Evolutionary conservation across 1,139 yeast genomes (phyloP).

Genomic region (Taphrina communis): DNA sequence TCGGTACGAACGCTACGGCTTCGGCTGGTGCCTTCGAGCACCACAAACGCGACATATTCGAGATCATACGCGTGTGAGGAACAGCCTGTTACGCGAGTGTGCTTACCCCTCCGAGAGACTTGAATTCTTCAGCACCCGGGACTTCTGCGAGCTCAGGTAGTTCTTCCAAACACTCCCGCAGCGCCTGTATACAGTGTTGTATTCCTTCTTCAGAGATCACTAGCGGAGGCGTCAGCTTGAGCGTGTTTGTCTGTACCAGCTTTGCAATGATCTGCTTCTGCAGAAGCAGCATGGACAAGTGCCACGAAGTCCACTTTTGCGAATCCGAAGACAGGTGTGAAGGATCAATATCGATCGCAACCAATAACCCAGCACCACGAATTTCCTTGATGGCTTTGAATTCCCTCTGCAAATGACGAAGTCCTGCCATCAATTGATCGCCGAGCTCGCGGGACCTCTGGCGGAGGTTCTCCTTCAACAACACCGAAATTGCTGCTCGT

Average conservation of each 20-base stretch:
- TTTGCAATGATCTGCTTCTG: constrained; percentile 88
- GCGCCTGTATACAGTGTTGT: constrained; percentile 76
- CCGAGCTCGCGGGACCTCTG: constrained; percentile 80
- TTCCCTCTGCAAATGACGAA: constrained; percentile 61
- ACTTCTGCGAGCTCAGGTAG: constrained; percentile 58
- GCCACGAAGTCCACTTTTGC: constrained; percentile 95
- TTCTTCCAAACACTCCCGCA: constrained; percentile 64
- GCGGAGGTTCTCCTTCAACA: constrained; percentile 81
- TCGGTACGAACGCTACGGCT: not conserved
- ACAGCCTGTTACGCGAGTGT: constrained; percentile 4
- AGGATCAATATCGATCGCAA: constrained; percentile 90
- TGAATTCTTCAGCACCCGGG: constrained; percentile 14
- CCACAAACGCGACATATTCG: not conserved
- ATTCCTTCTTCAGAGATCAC: constrained; percentile 88
- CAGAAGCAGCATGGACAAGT: constrained; percentile 86
- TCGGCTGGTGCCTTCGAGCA: not conserved
- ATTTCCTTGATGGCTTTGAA: constrained; percentile 77
- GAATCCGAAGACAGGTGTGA: constrained; percentile 58
- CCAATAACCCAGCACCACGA: constrained; percentile 86
- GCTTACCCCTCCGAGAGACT: constrained; percentile 4
- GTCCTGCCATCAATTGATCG: constrained; percentile 66
- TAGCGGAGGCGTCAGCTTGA: constrained; percentile 94
- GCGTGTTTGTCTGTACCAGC: constrained; percentile 95
- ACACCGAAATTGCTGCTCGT: constrained; percentile 85
- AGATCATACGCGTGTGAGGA: not conserved